These are phyloP conservation scores for Nakazawaea peltata DNA, from an alignment of 805 yeast species.

Conservation along the genomic window DNA sequence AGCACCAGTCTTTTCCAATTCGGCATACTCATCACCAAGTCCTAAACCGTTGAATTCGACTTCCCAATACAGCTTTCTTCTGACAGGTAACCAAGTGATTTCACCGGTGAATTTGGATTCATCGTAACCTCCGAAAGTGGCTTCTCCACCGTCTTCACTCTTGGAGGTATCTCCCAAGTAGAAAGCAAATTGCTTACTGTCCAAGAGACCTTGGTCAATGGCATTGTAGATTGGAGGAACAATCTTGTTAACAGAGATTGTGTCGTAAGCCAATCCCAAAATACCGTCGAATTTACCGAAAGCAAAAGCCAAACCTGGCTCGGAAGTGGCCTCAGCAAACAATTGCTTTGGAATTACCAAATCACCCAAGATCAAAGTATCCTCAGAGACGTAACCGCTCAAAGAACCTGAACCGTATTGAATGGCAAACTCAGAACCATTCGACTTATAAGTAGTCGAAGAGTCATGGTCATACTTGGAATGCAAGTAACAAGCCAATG, in stretches of 20 bases:
- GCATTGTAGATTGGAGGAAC: constrained; percentile 96
- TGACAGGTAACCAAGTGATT: constrained; percentile 91
- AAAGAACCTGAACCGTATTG: constrained; percentile 90
- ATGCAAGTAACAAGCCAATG: constrained; percentile 94
- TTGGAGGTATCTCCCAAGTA: constrained; percentile 74
- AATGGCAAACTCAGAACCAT: constrained; percentile 81
- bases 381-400: constrained; percentile 89
- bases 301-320: constrained; percentile 97
- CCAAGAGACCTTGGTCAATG: constrained; percentile 69
- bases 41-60: constrained; percentile 87
- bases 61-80: constrained; percentile 99
- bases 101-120: constrained; percentile 70
- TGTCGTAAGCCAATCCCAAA: constrained; percentile 87
- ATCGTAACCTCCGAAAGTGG: constrained; percentile 94
- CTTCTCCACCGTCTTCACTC: constrained; percentile 77
- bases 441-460: constrained; percentile 78
- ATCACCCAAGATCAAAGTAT: constrained; percentile 73
- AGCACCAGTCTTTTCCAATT: constrained; percentile 79
- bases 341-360: constrained; percentile 81
- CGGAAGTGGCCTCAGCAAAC: constrained; percentile 95
- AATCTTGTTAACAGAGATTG: constrained; percentile 80
- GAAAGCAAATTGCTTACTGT: constrained; percentile 81
- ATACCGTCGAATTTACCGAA: constrained; percentile 99
- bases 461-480: constrained; percentile 78
- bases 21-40: constrained; percentile 87